Evolutionary conservation across 495 filamentous ascomycete genomes (phyloP), one percentile per base, ranked within the genome.

Genomic region (Haplographium delicatum): DNA sequence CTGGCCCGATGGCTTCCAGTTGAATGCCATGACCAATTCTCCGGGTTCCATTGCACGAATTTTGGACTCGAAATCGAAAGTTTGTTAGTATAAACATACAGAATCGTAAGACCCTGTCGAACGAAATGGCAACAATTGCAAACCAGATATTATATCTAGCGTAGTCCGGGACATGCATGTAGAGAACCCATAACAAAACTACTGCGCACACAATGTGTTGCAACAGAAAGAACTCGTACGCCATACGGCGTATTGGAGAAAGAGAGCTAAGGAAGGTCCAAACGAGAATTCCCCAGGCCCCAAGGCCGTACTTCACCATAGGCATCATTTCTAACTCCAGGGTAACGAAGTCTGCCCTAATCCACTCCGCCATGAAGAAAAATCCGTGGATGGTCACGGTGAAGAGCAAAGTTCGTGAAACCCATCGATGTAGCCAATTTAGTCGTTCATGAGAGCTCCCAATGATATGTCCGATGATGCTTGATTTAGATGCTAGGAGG

Each of bases 401-500:
- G 15, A 91, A 64, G 46, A 89, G 82, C 58, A 93, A 72, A 28
- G 79, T 86, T 15, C 89, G 78, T 1, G 84, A 77, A 10, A 82
- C 77, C 86, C 89, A 91, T 49, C 88, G 74, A 60, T 95, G 89
- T 44, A 89, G 74, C 88, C 87, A 91, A 58, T 91, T 91, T 41
- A 95, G 63, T 13, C 83, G 72, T 66, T 89, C 84, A 51, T 93
- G 81, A 47, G 81, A 82, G 27, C 75, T 78, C 3, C 86, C 89
- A 5, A 75, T 73, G 13, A 91, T 64, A 22, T 74, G 68, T 2
- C 85, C 85, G 30, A 91, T 72, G 47, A 91, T 68, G 60, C 84
- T 93, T 59, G 79, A 75, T 71, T 88, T 87, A n/a, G 82, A 83
- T 7, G 88, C 79, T 18, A 95, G 78, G 22, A 93, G 73, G 61